phyloP scores from a whole-genome alignment of 805 yeast species.

The Diddensiella santjacobensis region DNA sequence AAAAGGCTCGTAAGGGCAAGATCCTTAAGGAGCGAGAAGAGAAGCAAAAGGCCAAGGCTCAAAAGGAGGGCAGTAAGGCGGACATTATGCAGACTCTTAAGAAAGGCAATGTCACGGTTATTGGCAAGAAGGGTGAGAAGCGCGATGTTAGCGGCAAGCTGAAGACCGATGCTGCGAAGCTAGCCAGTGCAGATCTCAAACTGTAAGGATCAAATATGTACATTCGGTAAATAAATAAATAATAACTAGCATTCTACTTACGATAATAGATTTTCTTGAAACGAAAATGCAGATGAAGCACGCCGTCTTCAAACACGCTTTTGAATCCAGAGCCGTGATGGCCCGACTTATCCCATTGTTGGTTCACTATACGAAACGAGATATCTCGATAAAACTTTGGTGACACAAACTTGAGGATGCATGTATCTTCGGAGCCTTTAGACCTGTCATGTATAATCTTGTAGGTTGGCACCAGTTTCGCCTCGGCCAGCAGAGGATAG shows the following conservation, averaged over 20 bases:
- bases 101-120: constrained; percentile 74
- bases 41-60: constrained; percentile 35
- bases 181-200: constrained; percentile 29
- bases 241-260: constrained; percentile 19
- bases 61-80: constrained; percentile 53
- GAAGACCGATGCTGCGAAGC: constrained; percentile 41
- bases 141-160: constrained; percentile 68
- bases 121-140: constrained; percentile 71
- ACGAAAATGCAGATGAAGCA: constrained; percentile 34
- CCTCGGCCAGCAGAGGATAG: constrained; percentile 32
- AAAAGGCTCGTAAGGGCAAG: constrained; percentile 74
- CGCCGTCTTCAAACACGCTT: constrained; percentile 35
- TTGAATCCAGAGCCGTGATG: constrained; percentile 28
- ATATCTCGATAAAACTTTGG: constrained; percentile 34
- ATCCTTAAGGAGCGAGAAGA: constrained; percentile 37
- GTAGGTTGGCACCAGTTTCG: constrained; percentile 31
- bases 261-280: constrained; percentile 32
- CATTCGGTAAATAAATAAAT: constrained; percentile 8
- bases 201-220: constrained; percentile 20
- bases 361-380: constrained; percentile 34
- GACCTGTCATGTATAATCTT: constrained; percentile 23
- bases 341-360: constrained; percentile 34
- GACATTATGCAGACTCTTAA: constrained; percentile 67
- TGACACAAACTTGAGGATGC: constrained; percentile 32
- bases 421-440: constrained; percentile 25